Evolutionary conservation across 2,329 filamentous ascomycete genomes (phyloP), one percentile per base, ranked within the genome.

Genomic region (Curvularia lunata): DNA sequence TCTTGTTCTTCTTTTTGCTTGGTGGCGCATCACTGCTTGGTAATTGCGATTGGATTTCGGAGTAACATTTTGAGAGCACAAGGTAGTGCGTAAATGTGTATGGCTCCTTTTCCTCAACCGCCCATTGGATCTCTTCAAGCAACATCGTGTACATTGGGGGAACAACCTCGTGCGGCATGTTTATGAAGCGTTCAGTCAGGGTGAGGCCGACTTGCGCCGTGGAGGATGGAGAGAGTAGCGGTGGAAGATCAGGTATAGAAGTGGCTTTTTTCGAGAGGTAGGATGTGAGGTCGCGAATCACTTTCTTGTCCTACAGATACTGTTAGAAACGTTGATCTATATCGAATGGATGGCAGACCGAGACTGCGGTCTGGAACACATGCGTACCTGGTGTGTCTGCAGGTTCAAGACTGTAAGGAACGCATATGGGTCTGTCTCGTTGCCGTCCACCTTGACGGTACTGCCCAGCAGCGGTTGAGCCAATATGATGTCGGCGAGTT

Each of bases 141-240:
- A 99, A 85, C 92, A 97, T 97, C 49, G 85, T 87, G 84, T 97
- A 98, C 86, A 98, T 90, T 4, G 95, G 94, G 28, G 95, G 94
- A 13, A 92, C 87, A 62, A 97, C 88, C 78, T 98, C 91, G 16
- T 91, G 83, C n/a, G 95, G 95, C 83, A 97, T 93, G 81, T 99
- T 99, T 82, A 99, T 92, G 69, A 98, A 83, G 21, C 94, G 88
- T 78, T 99, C 95, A 2, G 92, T 91, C n/a, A 99, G 83, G 27
- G 99, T 85, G 16, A 99, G 81, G 3, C 92, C 95, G 55, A 97
- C 85, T 54, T 92, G 87, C 0, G 77, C 67, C 41, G 71, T 46
- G 0, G 75, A 72, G 2, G 70, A 62, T 16, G 73, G 58, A 5
- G 70, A 56, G 16, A 84, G 75, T 7, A 82, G 70, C 12, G 68